Conservation (phyloP, 2,329 filamentous ascomycete species). For the Teratosphaeria epicoccoides region DNA sequence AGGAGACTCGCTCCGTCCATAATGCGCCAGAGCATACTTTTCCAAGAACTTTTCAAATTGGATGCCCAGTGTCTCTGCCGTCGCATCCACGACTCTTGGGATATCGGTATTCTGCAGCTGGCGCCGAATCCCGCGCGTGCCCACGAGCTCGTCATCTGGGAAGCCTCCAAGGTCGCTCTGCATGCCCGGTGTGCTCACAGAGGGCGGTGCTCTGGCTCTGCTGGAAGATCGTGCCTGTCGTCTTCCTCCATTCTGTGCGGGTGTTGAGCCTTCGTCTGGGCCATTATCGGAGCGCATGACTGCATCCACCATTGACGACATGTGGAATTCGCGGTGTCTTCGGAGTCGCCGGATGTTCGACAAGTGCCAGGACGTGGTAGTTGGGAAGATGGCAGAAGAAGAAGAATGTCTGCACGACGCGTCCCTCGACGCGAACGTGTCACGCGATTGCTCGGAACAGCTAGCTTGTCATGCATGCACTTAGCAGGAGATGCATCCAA, state of each 20-base stretch:
- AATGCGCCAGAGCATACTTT: conserved; percentile 42
- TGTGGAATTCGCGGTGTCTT: conserved; percentile 17
- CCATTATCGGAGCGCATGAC: conserved; percentile 38
- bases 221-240: conserved; percentile 40
- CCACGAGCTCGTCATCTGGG: conserved; percentile 52
- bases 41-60: conserved; percentile 75
- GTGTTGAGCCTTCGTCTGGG: conserved; percentile 29
- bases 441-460: neutral
- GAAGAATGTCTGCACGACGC: neutral
- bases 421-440: neutral
- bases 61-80: conserved; percentile 62
- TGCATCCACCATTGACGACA: conserved; percentile 44
- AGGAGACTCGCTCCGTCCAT: neutral
- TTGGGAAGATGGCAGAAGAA: neutral
- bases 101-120: conserved; percentile 45
- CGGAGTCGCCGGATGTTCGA: no score
- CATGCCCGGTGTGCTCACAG: conserved; percentile 40
- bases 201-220: conserved; percentile 43
- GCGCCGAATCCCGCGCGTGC: conserved; percentile 38
- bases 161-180: conserved; percentile 49
- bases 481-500: neutral
- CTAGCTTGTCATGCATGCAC: neutral
- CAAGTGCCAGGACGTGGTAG: neutral
- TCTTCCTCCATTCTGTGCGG: conserved; percentile 18
- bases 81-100: conserved; percentile 63